Evolutionary conservation across 495 filamentous ascomycete species (phyloP), one percentile per base, ranked within the genome.

Genomic region (Collariella sp.): DNA sequence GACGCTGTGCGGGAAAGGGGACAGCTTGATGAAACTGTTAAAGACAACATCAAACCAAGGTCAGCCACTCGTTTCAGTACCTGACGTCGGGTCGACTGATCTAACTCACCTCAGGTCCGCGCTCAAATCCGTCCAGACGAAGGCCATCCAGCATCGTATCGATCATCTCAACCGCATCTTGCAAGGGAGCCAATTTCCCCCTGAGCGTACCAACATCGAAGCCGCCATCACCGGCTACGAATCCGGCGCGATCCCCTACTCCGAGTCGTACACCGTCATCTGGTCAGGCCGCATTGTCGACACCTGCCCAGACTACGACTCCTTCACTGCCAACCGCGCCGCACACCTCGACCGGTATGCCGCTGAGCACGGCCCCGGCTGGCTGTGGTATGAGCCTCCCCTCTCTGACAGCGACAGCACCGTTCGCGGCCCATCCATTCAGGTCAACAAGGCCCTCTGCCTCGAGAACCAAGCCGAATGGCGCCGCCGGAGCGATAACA

Each of bases 311-410:
- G 56, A 57, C 34, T 73, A 73, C 55, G 54, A 23, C 36, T 64
- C 66, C 31, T 72, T 74, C 59, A 68, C 67, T 12, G 6, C 13
- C 20, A 68, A 73, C 57, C 67, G 75, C 42, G 24, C 38, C n/a
- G 66, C 62, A 7, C 70, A 71, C 3, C 66, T 79, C 15, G 70
- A 73, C 53, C 64, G 59, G 9, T 77, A 76, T 54, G 45, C 15
- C 18, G 62, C 47, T 11, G 44, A 46, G 23, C 55, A 74, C 54
- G 75, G 75, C 20, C 61, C 65, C 13, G 73, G 73, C 18, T 76
- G 75, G 74, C 62, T 79, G 29, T 79, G 74, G 74, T 72, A 72
- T 38, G 76, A 79, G 54, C 70, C 72, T 2, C 75, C 76, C 0
- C 62, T 79, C 12, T 45, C 56, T 23, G 38, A 15, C 15, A 31